A percentile compares a stretch with the other conserved stretches of the same genome.
phyloP scores from a whole-genome alignment of 257 asterid genomes.

The Salvia rosmarinus region DNA sequence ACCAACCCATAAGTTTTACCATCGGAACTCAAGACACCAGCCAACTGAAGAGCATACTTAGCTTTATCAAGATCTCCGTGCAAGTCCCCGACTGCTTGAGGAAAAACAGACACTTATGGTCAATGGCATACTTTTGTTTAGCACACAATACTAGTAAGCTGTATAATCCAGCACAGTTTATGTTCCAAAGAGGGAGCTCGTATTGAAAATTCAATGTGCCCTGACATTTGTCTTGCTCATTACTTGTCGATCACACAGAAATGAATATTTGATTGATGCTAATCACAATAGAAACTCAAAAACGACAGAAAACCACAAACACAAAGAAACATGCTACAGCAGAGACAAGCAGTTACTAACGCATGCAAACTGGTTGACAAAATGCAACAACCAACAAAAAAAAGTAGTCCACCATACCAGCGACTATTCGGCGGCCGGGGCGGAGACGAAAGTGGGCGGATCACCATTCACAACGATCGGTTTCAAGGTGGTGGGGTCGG shows the following conservation, averaged over 20 bases:
- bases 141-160: background rate
- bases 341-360: background rate
- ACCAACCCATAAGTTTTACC: conserved; percentile 80
- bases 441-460: conserved; percentile 94
- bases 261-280: background rate
- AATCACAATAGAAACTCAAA: background rate
- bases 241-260: conserved; percentile 21
- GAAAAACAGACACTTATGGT: conserved; percentile 3
- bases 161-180: conserved; percentile 4
- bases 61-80: conserved; percentile 96
- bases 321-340: background rate
- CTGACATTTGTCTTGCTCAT: background rate
- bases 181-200: conserved; percentile 10
- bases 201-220: background rate
- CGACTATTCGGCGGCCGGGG: conserved; percentile 88
- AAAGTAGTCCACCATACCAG: conserved; percentile 50
- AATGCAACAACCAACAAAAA: conserved; percentile 19
- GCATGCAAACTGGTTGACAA: conserved; percentile 18
- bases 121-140: background rate
- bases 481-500: conserved; percentile 36
- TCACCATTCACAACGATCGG: conserved; percentile 81
- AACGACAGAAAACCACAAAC: background rate
- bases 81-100: conserved; percentile 84
- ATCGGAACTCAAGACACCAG: conserved; percentile 84
- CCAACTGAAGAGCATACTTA: conserved; percentile 88